Conservation (phyloP, 75 land plant species). For the Adiantum capillusveneris region DNA sequence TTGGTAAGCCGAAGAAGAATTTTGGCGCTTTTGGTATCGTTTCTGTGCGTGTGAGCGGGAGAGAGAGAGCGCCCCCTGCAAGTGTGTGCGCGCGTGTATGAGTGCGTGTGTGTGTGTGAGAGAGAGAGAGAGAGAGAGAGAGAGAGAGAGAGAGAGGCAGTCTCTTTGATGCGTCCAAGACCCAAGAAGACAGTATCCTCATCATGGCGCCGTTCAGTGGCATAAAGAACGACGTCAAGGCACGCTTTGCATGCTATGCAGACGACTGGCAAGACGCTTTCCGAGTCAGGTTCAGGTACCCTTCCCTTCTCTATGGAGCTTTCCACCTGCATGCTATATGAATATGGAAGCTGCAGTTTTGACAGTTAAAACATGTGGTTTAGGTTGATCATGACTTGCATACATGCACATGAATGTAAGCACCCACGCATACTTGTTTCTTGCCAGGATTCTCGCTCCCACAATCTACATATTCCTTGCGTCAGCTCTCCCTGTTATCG, state of each 20-base stretch:
- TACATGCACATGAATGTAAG: neutral
- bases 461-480: constrained; percentile 72
- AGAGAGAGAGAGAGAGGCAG: no score
- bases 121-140: no score
- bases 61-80: no score
- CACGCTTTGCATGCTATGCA: constrained; percentile 15
- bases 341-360: neutral
- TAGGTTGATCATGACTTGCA: neutral
- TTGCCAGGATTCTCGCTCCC: constrained; percentile 58
- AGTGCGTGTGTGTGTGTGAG: no score
- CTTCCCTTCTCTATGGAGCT: neutral
- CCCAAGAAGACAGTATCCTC: no score
- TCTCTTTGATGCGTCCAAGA: no score
- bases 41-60: no score
- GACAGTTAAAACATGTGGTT: neutral
- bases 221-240: constrained; percentile 17
- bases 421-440: neutral
- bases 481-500: constrained; percentile 68
- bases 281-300: constrained; percentile 23
- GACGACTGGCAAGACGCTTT: constrained; percentile 30
- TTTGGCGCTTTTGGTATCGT: no score
- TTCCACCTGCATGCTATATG: neutral
- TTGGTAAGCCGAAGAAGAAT: no score
- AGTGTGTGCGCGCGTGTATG: no score
- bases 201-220: constrained; percentile 16